Evolutionary conservation across 2,329 filamentous ascomycete genomes (phyloP).

Genomic region (Stachybotrys chlorohalonatus): DNA sequence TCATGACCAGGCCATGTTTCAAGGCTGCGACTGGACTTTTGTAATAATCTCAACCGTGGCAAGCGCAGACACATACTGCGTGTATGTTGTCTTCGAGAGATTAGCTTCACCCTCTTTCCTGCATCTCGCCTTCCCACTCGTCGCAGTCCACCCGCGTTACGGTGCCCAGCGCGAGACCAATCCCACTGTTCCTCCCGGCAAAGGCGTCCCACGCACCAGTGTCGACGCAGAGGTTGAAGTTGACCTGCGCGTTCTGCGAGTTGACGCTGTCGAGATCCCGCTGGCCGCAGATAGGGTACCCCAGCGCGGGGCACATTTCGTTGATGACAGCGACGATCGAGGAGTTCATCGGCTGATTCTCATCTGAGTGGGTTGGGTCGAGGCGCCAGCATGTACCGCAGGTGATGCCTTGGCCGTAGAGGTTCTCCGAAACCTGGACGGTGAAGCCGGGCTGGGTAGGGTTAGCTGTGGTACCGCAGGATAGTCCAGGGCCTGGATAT

Average conservation of each 20-base stretch:
- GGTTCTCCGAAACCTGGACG: slow-evolving; percentile 1
- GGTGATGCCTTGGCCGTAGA: slow-evolving; percentile 1
- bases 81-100: too few relatives aligned
- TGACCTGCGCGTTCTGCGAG: slow-evolving; percentile 1
- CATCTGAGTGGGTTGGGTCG: neutral
- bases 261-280: neutral
- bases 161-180: slow-evolving; percentile 1
- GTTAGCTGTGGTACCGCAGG: neutral
- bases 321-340: slow-evolving; percentile 3
- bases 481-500: neutral
- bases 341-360: neutral
- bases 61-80: too few relatives aligned
- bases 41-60: too few relatives aligned
- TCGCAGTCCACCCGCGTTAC: slow-evolving; percentile 1
- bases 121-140: neutral
- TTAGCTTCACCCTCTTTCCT: neutral
- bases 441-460: slow-evolving; percentile 1
- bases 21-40: too few relatives aligned
- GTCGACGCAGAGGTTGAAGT: slow-evolving; percentile 5
- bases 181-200: neutral
- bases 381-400: slow-evolving; percentile 4
- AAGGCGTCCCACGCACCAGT: slow-evolving; percentile 2
- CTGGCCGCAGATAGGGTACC: slow-evolving; percentile 1
- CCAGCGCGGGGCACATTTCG: slow-evolving; percentile 2
- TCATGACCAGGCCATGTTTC: too few relatives aligned